phyloP scores from a whole-genome alignment of 1,284 basidiomycete species.

The Cutaneotrichosporon arboriforme region DNA sequence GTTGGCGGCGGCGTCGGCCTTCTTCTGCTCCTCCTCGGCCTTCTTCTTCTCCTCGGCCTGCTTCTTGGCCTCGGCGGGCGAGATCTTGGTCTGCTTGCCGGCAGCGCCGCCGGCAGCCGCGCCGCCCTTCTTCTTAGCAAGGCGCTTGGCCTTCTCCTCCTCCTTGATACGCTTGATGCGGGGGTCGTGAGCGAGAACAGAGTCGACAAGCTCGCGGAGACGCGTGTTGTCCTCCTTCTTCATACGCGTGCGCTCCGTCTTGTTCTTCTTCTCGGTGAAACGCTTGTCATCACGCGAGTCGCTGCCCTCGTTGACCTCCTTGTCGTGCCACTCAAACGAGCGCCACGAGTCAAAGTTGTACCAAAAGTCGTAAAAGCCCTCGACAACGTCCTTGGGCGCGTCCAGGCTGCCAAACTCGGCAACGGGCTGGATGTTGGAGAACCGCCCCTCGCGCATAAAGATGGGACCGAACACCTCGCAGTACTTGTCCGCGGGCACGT shows the following conservation, averaged over 20 bases:
- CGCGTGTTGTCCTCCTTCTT: slow-evolving; percentile 98
- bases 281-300: slow-evolving; percentile 99
- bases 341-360: slow-evolving; percentile 99
- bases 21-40: slow-evolving; percentile 77
- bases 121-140: slow-evolving; percentile 76
- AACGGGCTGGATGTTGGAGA: slow-evolving; percentile 83
- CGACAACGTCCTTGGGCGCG: slow-evolving; percentile 74
- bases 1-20: slow-evolving; percentile 55
- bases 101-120: slow-evolving; percentile 41
- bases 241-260: slow-evolving; percentile 85
- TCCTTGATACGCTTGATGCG: slow-evolving; percentile 97
- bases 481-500: slow-evolving; percentile 57
- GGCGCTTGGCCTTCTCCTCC: slow-evolving; percentile 89
- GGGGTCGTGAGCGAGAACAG: slow-evolving; percentile 78
- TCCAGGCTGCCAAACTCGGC: slow-evolving; percentile 70
- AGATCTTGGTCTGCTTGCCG: slow-evolving; percentile 50
- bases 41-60: slow-evolving; percentile 66
- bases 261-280: slow-evolving; percentile 99
- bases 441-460: slow-evolving; percentile 85
- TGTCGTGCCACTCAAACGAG: slow-evolving; percentile 96
- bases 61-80: slow-evolving; percentile 67
- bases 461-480: slow-evolving; percentile 61
- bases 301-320: slow-evolving; percentile 96
- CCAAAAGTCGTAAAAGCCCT: slow-evolving; percentile 97
- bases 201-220: slow-evolving; percentile 80